phyloP scores from a whole-genome alignment of 768 basidiomycete species.

The Phaffia tasmanica region DNA sequence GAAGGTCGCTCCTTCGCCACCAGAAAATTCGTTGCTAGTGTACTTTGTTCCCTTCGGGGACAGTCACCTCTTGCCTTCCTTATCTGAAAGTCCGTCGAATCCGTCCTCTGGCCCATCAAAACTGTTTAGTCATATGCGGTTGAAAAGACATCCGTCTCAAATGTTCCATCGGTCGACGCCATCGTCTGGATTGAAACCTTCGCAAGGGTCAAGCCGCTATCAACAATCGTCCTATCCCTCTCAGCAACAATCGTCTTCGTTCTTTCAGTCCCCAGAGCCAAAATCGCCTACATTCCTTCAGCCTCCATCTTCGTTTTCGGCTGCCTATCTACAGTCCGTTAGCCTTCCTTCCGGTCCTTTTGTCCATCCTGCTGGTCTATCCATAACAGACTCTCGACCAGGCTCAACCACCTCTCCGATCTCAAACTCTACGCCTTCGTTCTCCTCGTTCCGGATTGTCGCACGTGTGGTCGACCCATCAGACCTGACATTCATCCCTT shows the following conservation, averaged over 20 bases:
- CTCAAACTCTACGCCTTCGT: background rate
- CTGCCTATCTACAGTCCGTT: background rate
- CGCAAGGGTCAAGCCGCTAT: no score
- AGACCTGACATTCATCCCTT: slow-evolving; percentile 27
- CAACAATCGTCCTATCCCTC: no score
- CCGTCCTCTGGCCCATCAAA: slow-evolving; percentile 11
- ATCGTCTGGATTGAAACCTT: no score
- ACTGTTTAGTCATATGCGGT: slow-evolving; percentile 19
- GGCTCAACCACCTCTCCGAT: background rate
- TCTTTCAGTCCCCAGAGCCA: background rate
- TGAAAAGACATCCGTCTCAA: slow-evolving; percentile 20
- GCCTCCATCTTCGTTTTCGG: background rate
- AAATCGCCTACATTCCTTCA: background rate
- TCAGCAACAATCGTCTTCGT: slow-evolving; percentile 10
- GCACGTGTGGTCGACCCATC: slow-evolving; percentile 26
- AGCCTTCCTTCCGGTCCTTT: background rate
- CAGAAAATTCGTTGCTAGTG: slow-evolving; percentile 25
- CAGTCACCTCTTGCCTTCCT: background rate
- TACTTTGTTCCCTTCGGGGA: slow-evolving; percentile 26
- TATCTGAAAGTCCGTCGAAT: background rate
- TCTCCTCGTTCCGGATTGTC: slow-evolving; percentile 26
- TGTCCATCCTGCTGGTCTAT: background rate
- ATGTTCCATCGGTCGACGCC: slow-evolving; percentile 4
- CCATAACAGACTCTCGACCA: background rate
- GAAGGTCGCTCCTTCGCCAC: background rate